Evolutionary conservation across 495 filamentous ascomycete species (phyloP).

Genomic region (Annulohypoxylon bovei): DNA sequence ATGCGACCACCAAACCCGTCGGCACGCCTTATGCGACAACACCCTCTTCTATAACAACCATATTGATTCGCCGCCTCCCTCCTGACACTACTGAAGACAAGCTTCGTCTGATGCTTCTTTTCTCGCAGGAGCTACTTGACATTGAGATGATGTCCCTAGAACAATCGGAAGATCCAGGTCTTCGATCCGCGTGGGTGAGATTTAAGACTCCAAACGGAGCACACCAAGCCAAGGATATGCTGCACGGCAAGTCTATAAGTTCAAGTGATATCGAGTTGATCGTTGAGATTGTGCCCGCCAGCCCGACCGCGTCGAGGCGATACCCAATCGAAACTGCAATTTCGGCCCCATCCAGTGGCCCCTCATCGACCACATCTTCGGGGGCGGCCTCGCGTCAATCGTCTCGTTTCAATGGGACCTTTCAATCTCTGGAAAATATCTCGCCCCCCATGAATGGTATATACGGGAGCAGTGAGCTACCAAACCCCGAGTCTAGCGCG

Average conservation of each 20-base stretch:
- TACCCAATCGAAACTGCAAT: constrained; percentile 51
- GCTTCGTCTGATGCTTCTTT: constrained; percentile 83
- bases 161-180: constrained; percentile 74
- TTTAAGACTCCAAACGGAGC: constrained; percentile 78
- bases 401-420: constrained; percentile 80
- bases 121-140: constrained; percentile 82
- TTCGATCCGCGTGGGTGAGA: constrained; percentile 76
- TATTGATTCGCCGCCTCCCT: constrained; percentile 80
- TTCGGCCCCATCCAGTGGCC: constrained; percentile 53
- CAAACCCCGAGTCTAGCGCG: constrained; percentile 67
- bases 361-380: constrained; percentile 64
- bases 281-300: constrained; percentile 73
- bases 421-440: constrained; percentile 77
- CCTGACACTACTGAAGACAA: constrained; percentile 75
- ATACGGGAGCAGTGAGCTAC: constrained; percentile 67
- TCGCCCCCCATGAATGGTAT: constrained; percentile 69
- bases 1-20: constrained; percentile 57
- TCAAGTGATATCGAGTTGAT: constrained; percentile 80
- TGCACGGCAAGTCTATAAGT: constrained; percentile 83
- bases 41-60: constrained; percentile 47
- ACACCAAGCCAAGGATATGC: constrained; percentile 76
- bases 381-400: constrained; percentile 71
- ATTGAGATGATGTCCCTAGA: constrained; percentile 75
- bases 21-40: constrained; percentile 62
- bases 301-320: constrained; percentile 51